Conservation (phyloP, 768 basidiomycete species). For the Tulasnella sp. region DNA sequence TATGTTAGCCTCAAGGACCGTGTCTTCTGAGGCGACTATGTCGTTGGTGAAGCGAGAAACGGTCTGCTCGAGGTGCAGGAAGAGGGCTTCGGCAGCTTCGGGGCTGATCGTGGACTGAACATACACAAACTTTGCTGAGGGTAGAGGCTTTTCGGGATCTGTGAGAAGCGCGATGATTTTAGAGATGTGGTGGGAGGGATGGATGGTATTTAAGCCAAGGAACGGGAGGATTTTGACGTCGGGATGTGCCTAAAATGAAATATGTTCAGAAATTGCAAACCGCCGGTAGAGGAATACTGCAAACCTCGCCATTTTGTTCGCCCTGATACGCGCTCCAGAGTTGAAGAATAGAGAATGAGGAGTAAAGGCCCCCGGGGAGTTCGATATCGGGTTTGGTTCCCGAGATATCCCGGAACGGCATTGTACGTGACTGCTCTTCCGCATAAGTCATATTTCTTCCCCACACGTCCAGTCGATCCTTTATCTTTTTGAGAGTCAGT, state of each 20-base stretch:
- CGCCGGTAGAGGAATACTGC: background rate
- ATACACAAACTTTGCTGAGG: background rate
- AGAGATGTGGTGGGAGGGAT: background rate
- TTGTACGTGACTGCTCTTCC: background rate
- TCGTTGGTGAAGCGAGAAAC: background rate
- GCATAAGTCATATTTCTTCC: background rate
- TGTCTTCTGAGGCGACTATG: background rate
- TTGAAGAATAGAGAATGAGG: background rate
- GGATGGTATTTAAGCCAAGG: background rate
- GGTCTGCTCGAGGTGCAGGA: background rate
- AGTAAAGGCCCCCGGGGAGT: background rate
- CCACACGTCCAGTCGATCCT: background rate
- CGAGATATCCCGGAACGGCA: background rate
- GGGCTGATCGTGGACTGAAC: background rate
- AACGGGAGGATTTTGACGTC: background rate
- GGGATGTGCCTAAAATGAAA: background rate
- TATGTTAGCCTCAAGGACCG: background rate
- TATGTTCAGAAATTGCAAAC: background rate
- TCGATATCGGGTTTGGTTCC: background rate
- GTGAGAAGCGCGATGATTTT: background rate
- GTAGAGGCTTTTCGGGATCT: background rate
- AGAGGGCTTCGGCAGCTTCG: background rate
- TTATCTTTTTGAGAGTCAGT: background rate
- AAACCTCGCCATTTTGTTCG: background rate
- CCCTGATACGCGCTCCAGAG: background rate